Evolutionary conservation across 495 filamentous ascomycete genomes (phyloP).

Genomic region (Aspergillus funiculosus): DNA sequence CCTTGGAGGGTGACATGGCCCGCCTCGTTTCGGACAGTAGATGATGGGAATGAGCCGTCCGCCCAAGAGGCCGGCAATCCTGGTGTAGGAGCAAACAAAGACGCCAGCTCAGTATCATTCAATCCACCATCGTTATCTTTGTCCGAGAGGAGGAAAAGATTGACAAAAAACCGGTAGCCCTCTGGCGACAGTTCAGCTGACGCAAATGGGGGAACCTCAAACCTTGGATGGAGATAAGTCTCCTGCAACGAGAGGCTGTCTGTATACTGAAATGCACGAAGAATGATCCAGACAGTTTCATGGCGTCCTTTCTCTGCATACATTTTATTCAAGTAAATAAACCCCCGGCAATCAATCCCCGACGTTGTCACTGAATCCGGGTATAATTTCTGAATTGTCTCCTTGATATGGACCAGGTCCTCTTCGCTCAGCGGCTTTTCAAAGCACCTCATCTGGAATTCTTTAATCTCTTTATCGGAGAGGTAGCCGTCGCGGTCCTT

Average conservation of each 20-base stretch:
- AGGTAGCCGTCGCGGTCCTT: constrained; percentile 94
- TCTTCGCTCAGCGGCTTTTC: constrained; percentile 70
- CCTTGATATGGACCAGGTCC: constrained; percentile 84
- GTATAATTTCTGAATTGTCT: constrained; percentile 63
- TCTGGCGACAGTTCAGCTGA: constrained; percentile 92
- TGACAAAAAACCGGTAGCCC: constrained; percentile 95
- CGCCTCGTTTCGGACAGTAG: constrained; percentile 89
- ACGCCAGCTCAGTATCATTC: constrained; percentile 73
- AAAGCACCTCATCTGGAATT: constrained; percentile 88
- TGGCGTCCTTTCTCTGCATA: constrained; percentile 98
- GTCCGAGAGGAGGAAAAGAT: constrained; percentile 89
- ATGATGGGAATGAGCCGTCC: constrained; percentile 89
- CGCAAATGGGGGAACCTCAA: constrained; percentile 84
- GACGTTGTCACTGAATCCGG: constrained; percentile 58
- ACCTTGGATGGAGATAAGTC: constrained; percentile 84
- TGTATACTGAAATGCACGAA: constrained; percentile 94
- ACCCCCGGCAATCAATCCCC: constrained; percentile 75
- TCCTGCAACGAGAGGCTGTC: constrained; percentile 88
- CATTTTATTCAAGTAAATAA: constrained; percentile 85
- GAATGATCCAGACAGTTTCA: constrained; percentile 94
- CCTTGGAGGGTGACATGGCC: constrained; percentile 94
- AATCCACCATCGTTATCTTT: constrained; percentile 96
- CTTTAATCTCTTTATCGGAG: constrained; percentile 82
- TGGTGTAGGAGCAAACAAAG: constrained; percentile 89
- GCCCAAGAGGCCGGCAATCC: constrained; percentile 81